A percentile compares a stretch with the other conserved stretches of the same genome.
phyloP scores from a whole-genome alignment of 305 asterid genomes.

The Ruellia speciosa region DNA sequence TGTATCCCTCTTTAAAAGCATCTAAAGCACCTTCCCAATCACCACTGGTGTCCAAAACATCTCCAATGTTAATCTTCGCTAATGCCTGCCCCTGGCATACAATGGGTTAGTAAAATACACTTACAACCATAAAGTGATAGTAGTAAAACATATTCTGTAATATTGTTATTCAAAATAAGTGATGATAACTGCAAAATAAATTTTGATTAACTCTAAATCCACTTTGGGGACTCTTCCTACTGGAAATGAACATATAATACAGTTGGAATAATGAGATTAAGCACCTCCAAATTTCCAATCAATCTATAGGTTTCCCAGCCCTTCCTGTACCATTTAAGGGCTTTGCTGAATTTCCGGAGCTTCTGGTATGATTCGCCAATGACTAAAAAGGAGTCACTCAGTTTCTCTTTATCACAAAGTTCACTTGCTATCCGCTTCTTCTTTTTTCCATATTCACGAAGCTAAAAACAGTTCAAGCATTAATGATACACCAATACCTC shows the following conservation, averaged over 20 bases:
- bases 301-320: constrained; percentile 59
- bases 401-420: constrained; percentile 81
- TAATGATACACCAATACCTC: constrained; percentile 23
- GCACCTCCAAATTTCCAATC: constrained; percentile 92
- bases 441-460: constrained; percentile 61
- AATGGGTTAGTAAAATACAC: constrained; percentile 18
- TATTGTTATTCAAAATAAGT: constrained; percentile 13
- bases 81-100: constrained; percentile 83
- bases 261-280: constrained; percentile 19
- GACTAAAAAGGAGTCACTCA: constrained; percentile 70
- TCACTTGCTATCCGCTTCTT: constrained; percentile 57
- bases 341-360: constrained; percentile 57
- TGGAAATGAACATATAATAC: constrained; percentile 14
- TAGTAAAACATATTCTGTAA: constrained; percentile 11
- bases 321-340: constrained; percentile 74
- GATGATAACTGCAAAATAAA: background rate
- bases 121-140: constrained; percentile 10
- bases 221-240: constrained; percentile 9
- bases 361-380: constrained; percentile 80
- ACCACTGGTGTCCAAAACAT: constrained; percentile 64
- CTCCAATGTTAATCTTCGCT: constrained; percentile 79
- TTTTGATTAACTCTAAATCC: background rate
- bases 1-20: constrained; percentile 72
- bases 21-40: constrained; percentile 62
- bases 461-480: constrained; percentile 38